Conservation (phyloP, 2,329 filamentous ascomycete genomes). For the Ophiostoma perfectum region DNA sequence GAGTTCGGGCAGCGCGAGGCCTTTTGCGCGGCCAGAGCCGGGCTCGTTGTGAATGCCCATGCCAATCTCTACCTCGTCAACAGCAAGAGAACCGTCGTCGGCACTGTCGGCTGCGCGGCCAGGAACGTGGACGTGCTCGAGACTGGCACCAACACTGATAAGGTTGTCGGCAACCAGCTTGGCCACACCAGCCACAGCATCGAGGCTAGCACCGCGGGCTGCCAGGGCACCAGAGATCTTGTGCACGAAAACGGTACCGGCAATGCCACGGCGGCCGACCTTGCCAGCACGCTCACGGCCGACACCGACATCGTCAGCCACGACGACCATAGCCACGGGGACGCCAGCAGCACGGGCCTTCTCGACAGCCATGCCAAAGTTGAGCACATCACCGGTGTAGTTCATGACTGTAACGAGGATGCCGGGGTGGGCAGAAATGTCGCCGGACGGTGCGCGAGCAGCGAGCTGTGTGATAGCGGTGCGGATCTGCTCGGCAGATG, state of each 20-base stretch:
- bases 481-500: slow-evolving; percentile 73
- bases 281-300: slow-evolving; percentile 79
- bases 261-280: slow-evolving; percentile 84
- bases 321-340: slow-evolving; percentile 80
- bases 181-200: slow-evolving; percentile 68
- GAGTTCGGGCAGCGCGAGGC: slow-evolving; percentile 48
- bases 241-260: slow-evolving; percentile 83
- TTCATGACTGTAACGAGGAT: slow-evolving; percentile 94
- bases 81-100: slow-evolving; percentile 49
- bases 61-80: slow-evolving; percentile 57
- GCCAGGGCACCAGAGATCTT: slow-evolving; percentile 85
- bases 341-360: slow-evolving; percentile 78
- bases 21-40: slow-evolving; percentile 48
- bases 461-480: slow-evolving; percentile 69
- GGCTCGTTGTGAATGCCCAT: slow-evolving; percentile 76
- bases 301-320: slow-evolving; percentile 88
- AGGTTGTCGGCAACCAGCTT: slow-evolving; percentile 67
- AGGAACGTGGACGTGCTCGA: slow-evolving; percentile 91
- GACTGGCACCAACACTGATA: slow-evolving; percentile 76
- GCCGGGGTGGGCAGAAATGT: slow-evolving; percentile 45
- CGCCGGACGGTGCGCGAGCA: slow-evolving; percentile 44
- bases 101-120: slow-evolving; percentile 55
- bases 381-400: slow-evolving; percentile 83
- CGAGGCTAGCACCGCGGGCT: slow-evolving; percentile 59
- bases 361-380: slow-evolving; percentile 90